phyloP scores from a whole-genome alignment of 2,329 filamentous ascomycete genomes.

The Arthrocladium fulminans region DNA sequence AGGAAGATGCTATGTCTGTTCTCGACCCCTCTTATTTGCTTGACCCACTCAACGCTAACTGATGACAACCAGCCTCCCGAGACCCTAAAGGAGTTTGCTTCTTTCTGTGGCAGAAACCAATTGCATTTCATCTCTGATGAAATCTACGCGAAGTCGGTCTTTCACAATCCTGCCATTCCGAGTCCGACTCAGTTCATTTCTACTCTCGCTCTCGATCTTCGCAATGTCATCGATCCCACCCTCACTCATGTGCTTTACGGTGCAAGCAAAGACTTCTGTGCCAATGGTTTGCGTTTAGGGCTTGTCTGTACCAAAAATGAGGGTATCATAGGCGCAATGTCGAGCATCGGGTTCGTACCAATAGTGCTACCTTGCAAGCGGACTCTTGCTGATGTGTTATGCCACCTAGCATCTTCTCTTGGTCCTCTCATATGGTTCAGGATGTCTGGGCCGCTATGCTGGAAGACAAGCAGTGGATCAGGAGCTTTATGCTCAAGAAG shows the following conservation, averaged over 20 bases:
- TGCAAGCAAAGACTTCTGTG: slow-evolving; percentile 19
- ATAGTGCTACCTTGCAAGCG: slow-evolving; percentile 30
- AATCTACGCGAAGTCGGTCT: slow-evolving; percentile 49
- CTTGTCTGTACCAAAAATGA: slow-evolving; percentile 38
- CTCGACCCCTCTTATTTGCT: slow-evolving; percentile 20
- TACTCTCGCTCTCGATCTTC: slow-evolving; percentile 36
- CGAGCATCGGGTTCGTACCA: slow-evolving; percentile 42
- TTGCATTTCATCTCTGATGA: slow-evolving; percentile 52
- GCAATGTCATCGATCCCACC: slow-evolving; percentile 38
- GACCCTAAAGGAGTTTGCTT: slow-evolving; percentile 36
- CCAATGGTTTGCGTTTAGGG: slow-evolving; percentile 24
- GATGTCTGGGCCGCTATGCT: slow-evolving; percentile 18
- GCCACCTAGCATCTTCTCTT: slow-evolving; percentile 39
- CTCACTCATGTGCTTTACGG: slow-evolving; percentile 18
- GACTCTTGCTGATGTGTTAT: slow-evolving; percentile 32
- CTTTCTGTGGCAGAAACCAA: slow-evolving; percentile 40
- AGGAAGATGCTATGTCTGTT: slow-evolving; percentile 26
- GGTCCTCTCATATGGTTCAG: slow-evolving; percentile 39
- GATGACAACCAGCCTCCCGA: slow-evolving; percentile 36
- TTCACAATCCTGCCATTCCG: slow-evolving; percentile 30
- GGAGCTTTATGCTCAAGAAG: slow-evolving; percentile 15
- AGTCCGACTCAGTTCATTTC: slow-evolving; percentile 37
- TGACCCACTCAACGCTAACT: too few species aligned
- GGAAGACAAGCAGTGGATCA: slow-evolving; percentile 12
- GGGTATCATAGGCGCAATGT: slow-evolving; percentile 49